These are phyloP conservation scores for Aspergillus affinis DNA, from an alignment of 495 filamentous ascomycete genomes.

Conservation along the genomic window DNA sequence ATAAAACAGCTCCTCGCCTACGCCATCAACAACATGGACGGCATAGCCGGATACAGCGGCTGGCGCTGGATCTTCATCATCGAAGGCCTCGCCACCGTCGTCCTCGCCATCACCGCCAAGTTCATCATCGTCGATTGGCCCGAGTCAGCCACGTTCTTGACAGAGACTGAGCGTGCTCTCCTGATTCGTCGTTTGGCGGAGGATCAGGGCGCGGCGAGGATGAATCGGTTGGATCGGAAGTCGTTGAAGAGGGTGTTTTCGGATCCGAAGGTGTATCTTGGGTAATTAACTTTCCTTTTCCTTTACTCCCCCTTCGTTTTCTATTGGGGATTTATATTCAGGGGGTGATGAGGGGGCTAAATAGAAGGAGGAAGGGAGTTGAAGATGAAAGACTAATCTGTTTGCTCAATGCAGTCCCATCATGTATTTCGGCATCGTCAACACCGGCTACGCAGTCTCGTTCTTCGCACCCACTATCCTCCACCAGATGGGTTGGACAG, in stretches of 20 bases:
- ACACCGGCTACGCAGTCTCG: constrained; percentile 49
- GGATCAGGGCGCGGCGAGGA: constrained; percentile 44
- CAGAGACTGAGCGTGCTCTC: constrained; percentile 40
- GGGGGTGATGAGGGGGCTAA: too few species aligned
- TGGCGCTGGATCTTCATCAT: constrained; percentile 71
- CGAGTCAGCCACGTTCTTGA: constrained; percentile 49
- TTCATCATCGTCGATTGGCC: constrained; percentile 61
- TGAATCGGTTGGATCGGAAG: constrained; percentile 49
- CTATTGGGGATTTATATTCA: background rate
- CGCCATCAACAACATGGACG: constrained; percentile 56
- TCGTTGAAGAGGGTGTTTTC: constrained; percentile 45
- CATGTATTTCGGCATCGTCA: constrained; percentile 51
- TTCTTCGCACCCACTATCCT: constrained; percentile 61
- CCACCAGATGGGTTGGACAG: constrained; percentile 54
- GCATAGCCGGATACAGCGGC: constrained; percentile 45
- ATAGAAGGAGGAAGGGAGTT: too few species aligned
- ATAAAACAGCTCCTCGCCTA: constrained; percentile 53
- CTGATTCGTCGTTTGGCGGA: constrained; percentile 42
- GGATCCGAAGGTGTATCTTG: constrained; percentile 59
- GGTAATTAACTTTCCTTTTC: constrained; percentile 26
- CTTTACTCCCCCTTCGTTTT: background rate
- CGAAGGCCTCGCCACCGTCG: constrained; percentile 56
- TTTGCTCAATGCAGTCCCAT: constrained; percentile 31
- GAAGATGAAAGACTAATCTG: background rate
- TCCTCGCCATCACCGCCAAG: constrained; percentile 43